Conservation (phyloP, 176 grass and related monocot genomes). For the Lolium rigidum region DNA sequence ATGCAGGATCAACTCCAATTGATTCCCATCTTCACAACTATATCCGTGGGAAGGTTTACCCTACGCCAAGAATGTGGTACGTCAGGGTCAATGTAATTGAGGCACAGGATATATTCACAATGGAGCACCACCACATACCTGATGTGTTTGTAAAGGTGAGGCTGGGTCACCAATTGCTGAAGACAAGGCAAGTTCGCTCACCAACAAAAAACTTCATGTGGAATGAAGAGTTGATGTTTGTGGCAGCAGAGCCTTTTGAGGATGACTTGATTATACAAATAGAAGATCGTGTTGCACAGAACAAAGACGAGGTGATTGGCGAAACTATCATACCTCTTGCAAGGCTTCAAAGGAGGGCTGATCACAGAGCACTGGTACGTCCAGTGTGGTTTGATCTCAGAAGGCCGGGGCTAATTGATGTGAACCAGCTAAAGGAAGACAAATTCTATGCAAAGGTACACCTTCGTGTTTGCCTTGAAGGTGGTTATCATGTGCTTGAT, state of each 20-base stretch:
- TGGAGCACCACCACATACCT: slow-evolving; percentile 56
- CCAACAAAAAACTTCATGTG: slow-evolving; percentile 71
- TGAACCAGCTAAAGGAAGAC: slow-evolving; percentile 81
- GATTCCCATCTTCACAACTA: slow-evolving; percentile 56
- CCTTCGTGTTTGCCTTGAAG: slow-evolving; percentile 70
- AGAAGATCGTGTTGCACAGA: slow-evolving; percentile 65
- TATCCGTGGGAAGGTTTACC: slow-evolving; percentile 92
- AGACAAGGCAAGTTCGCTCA: slow-evolving; percentile 67
- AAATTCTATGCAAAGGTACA: slow-evolving; percentile 81
- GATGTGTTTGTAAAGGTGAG: slow-evolving; percentile 66
- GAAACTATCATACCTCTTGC: slow-evolving; percentile 45
- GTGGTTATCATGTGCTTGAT: slow-evolving; percentile 95
- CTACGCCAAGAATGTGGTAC: slow-evolving; percentile 84
- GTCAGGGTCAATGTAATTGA: slow-evolving; percentile 75
- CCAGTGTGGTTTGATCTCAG: slow-evolving; percentile 71
- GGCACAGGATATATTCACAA: slow-evolving; percentile 72
- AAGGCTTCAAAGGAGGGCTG: slow-evolving; percentile 53
- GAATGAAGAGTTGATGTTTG: slow-evolving; percentile 89
- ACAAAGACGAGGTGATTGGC: slow-evolving; percentile 80
- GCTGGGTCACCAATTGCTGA: slow-evolving; percentile 62
- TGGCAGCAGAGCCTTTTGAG: slow-evolving; percentile 91
- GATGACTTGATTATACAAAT: slow-evolving; percentile 70
- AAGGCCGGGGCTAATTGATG: slow-evolving; percentile 56
- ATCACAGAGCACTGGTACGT: slow-evolving; percentile 52
- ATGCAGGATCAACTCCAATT: slow-evolving; percentile 59